phyloP scores from a whole-genome alignment of 2,329 filamentous ascomycete species.

The Pestalotiopsis sp. region DNA sequence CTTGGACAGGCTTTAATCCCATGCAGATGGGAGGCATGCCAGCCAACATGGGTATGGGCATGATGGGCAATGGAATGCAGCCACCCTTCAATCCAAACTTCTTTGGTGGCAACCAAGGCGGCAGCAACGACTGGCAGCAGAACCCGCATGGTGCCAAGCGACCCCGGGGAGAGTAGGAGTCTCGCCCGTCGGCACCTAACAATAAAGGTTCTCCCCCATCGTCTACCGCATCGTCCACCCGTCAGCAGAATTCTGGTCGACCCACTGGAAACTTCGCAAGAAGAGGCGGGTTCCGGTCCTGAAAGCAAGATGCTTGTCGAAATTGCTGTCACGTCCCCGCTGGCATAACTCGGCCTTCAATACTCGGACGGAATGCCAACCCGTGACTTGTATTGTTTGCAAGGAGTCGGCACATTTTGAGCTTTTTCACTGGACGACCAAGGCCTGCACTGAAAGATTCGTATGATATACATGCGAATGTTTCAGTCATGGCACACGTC shows the following conservation, averaged over 20 bases:
- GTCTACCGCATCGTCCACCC: neutral
- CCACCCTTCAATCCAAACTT: constrained; percentile 35
- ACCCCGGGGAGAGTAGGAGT: constrained; percentile 31
- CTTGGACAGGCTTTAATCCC: neutral
- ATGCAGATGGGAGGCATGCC: constrained; percentile 19
- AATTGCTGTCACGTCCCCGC: too few relatives aligned
- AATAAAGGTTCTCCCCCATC: neutral
- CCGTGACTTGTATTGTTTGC: too few relatives aligned
- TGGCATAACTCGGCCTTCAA: too few relatives aligned
- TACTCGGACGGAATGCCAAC: too few relatives aligned
- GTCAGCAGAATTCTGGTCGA: neutral
- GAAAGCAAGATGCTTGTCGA: too few relatives aligned
- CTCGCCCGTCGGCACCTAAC: neutral
- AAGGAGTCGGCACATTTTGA: too few relatives aligned
- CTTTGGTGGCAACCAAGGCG: constrained; percentile 35
- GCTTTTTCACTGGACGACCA: too few relatives aligned
- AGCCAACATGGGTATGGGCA: constrained; percentile 20
- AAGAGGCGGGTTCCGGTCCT: too few relatives aligned
- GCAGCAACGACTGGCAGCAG: constrained; percentile 34
- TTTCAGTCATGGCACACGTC: too few relatives aligned
- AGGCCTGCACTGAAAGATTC: too few relatives aligned
- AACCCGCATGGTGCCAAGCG: constrained; percentile 37
- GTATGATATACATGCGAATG: too few relatives aligned
- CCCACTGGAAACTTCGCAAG: too few relatives aligned
- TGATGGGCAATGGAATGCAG: constrained; percentile 28